These are phyloP conservation scores for Leccinum subtestaceum DNA, from an alignment of 768 basidiomycete species.

Conservation along the genomic window DNA sequence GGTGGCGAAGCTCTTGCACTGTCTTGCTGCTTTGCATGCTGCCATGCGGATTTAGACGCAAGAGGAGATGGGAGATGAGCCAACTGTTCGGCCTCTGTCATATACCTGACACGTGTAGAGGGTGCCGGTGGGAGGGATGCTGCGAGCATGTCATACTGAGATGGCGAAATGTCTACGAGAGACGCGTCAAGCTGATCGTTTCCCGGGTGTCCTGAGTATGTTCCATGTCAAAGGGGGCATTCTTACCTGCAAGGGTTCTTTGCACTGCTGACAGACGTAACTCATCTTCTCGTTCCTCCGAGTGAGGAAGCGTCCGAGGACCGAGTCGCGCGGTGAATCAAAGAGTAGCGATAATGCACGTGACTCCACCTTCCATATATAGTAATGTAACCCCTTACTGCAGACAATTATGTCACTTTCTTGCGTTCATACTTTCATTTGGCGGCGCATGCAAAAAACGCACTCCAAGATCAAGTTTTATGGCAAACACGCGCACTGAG, in stretches of 20 bases:
- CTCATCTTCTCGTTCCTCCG: conserved; percentile 31
- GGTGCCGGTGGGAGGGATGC: conserved; percentile 61
- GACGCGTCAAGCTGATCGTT: conserved; percentile 76
- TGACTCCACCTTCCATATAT: background rate
- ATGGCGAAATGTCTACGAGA: conserved; percentile 80
- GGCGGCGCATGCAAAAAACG: conserved; percentile 22
- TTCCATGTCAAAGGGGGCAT: background rate
- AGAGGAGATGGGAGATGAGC: conserved; percentile 47
- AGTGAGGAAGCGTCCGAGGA: too few relatives aligned
- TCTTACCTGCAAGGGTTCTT: conserved; percentile 81
- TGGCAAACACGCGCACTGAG: conserved; percentile 9
- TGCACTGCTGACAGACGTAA: conserved; percentile 83
- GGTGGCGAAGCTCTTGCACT: conserved; percentile 34
- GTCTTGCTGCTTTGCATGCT: conserved; percentile 47
- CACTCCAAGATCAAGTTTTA: conserved; percentile 1
- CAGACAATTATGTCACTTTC: background rate
- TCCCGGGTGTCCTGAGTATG: conserved; percentile 9
- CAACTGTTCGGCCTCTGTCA: conserved; percentile 45
- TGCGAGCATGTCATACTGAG: conserved; percentile 84
- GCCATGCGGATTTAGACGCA: conserved; percentile 61
- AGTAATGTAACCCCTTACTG: background rate
- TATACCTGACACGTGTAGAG: conserved; percentile 35
- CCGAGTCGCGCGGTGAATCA: background rate
- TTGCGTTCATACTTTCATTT: conserved; percentile 1
- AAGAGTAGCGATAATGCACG: background rate